Evolutionary conservation across 371 early-diverging fungal genomes (phyloP), one percentile per base, ranked within the genome.

Genomic region (Blyttiomyces sp.): DNA sequence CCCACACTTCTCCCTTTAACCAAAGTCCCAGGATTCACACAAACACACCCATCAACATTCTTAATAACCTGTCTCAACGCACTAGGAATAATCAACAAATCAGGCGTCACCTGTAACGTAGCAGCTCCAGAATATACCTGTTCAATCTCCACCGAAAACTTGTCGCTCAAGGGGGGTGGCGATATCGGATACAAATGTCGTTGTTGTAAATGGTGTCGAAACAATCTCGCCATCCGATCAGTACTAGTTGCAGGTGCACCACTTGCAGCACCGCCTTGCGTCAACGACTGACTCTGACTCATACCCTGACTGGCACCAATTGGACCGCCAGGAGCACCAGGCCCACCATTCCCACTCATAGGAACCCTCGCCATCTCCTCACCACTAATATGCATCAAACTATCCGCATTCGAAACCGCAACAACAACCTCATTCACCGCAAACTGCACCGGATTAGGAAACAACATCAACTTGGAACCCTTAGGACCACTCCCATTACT

Each of bases 401-500:
- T 71, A 66, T 96, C 95, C 28, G 80, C 75, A 17, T 85, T 88
- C 43, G 81, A 84, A 27, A 89, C 68, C 0, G 87, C 88, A 67
- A 94, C 69, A 3, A 81, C 75, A 39, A 85, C 72, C 50, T 92
- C 94, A 67, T 96, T 93, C 63, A 94, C 75, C 3, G 76, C 66
- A 43, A 94, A 78, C 57, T 86, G 86, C 3, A 84, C 84, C 17
- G 96, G 96, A 65, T 96, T 96, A 32, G 88, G 84, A 21, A 91
- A 69, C 26, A 83, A 75, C 27, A 59, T 11, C n/a, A 66, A 26
- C 19, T 44, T 51, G 27, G 4, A 35, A 21, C 13, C 13, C 13
- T 35, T 31, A 36, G 13, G 36, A 26, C 39, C 39, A n/a, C 39
- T 39, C 39, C 39, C 39, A 13, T n/a, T 39, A 9, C 39, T 39